Base-by-base conservation (phyloP, 306 rosid species). In the Medicago lupulina region DNA sequence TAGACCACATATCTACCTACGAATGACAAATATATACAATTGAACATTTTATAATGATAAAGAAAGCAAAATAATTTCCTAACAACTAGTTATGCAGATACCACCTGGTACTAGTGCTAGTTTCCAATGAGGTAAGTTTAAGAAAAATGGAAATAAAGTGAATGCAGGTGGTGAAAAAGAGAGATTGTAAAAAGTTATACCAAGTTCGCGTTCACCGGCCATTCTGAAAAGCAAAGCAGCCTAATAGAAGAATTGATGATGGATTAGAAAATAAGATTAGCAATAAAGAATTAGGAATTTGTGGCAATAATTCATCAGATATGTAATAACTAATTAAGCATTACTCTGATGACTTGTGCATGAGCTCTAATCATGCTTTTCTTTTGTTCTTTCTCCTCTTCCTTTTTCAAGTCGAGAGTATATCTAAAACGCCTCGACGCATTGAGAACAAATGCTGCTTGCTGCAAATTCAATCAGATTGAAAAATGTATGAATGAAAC, bases 321-420 rank as follows among this genome's bases (percentile, higher is more conserved):
- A 28, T 28, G 9, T 19, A 4, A 67, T 38, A 54, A 66, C 57
- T 38, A 80, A 11, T 11, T 28, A 28, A 83, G 68, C 59, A 76
- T 86, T 87, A 94, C 97, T 82, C 98, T 80, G 44, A 94, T 84
- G 89, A 92, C 98, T 92, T 92, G 98, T 17, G 98, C 96, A 66
- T 92, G 97, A 70, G 98, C 82, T 83, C 98, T 84, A 65, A 94
- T 90, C 97, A 91, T 85, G 84, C 89, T 76, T 81, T 85, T 88
- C 75, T 90, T 87, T 8, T 84, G 83, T 55, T 88, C 92, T 80
- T 79, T 87, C 40, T 88, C 93, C 71, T 87, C 95, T 71, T 85
- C 97, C 83, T 67, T 90, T 51, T 86, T 87, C 60, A 94, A 92
- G 88, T 94, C 96, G 68, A 92, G 78, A 38, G 98, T 94, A 57